Conservation (phyloP, 1,139 yeast genomes). For the Magnusiomyces magnusii region DNA sequence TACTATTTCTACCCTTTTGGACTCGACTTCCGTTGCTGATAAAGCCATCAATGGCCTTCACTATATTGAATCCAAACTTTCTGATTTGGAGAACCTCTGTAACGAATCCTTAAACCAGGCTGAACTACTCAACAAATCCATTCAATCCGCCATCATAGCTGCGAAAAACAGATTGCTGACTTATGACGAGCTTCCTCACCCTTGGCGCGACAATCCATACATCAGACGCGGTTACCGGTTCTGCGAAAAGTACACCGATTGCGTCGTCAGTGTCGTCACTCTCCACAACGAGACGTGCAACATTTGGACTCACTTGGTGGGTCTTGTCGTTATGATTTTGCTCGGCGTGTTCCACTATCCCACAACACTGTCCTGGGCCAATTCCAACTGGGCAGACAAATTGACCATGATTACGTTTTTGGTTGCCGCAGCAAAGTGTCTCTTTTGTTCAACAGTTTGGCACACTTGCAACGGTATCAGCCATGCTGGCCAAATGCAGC, state of each 20-base stretch:
- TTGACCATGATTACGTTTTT: constrained; percentile 56
- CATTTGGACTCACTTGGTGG: constrained; percentile 87
- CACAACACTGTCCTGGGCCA: constrained; percentile 33
- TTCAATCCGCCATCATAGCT: constrained; percentile 32
- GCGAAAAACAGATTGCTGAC: constrained; percentile 59
- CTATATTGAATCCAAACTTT: constrained; percentile 30
- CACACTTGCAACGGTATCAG: constrained; percentile 86
- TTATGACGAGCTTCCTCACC: constrained; percentile 81
- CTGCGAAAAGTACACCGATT: constrained; percentile 53
- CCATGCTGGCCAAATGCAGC: constrained; percentile 51
- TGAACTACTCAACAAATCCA: constrained; percentile 17
- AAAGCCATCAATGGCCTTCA: constrained; percentile 24
- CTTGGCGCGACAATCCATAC: constrained; percentile 90
- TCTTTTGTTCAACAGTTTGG: constrained; percentile 77
- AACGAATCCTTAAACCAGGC: constrained; percentile 10
- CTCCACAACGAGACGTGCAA: constrained; percentile 88
- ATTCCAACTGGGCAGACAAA: constrained; percentile 43
- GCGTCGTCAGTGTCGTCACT: constrained; percentile 49
- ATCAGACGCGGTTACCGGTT: constrained; percentile 82
- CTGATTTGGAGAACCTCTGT: constrained; percentile 27
- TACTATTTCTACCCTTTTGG: too few species aligned
- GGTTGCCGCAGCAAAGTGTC: constrained; percentile 66
- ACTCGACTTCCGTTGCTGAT: constrained; percentile 1
- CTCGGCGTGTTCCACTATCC: constrained; percentile 60
- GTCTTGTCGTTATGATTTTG: constrained; percentile 52